These are phyloP conservation scores for Ormosia emarginata DNA, from an alignment of 306 rosid genomes.

Conservation along the genomic window DNA sequence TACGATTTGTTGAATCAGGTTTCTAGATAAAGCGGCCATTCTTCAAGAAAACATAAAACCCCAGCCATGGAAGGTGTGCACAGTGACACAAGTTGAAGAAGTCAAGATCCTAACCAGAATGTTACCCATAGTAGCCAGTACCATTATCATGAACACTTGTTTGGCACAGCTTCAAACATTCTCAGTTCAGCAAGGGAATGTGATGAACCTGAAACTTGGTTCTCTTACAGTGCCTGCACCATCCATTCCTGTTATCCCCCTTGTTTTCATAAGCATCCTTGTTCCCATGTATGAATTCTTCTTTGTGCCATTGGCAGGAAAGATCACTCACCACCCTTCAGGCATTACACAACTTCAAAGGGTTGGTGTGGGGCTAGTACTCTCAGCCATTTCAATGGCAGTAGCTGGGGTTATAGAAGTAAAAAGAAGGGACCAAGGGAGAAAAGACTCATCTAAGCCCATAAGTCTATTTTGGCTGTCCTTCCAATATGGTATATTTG, in stretches of 20 bases:
- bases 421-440: constrained; percentile 54
- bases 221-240: constrained; percentile 59
- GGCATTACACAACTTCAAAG: constrained; percentile 87
- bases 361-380: constrained; percentile 74
- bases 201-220: constrained; percentile 59
- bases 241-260: constrained; percentile 74
- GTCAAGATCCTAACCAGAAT: constrained; percentile 76
- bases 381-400: constrained; percentile 68
- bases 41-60: constrained; percentile 38
- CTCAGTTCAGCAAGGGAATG: constrained; percentile 71
- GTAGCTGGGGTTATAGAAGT: constrained; percentile 65
- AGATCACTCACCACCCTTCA: constrained; percentile 65
- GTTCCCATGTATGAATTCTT: constrained; percentile 65
- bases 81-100: constrained; percentile 86
- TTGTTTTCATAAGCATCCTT: constrained; percentile 55
- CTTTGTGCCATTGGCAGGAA: constrained; percentile 73
- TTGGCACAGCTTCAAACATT: constrained; percentile 90
- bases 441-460: constrained; percentile 34
- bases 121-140: constrained; percentile 74
- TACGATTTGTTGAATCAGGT: constrained; percentile 38
- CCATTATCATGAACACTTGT: constrained; percentile 85
- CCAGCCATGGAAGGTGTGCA: constrained; percentile 62
- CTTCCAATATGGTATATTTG: constrained; percentile 72
- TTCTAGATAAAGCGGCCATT: constrained; percentile 72
- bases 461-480: constrained; percentile 77